phyloP scores from a whole-genome alignment of 495 filamentous ascomycete species.

The Talaromyces adpressus region DNA sequence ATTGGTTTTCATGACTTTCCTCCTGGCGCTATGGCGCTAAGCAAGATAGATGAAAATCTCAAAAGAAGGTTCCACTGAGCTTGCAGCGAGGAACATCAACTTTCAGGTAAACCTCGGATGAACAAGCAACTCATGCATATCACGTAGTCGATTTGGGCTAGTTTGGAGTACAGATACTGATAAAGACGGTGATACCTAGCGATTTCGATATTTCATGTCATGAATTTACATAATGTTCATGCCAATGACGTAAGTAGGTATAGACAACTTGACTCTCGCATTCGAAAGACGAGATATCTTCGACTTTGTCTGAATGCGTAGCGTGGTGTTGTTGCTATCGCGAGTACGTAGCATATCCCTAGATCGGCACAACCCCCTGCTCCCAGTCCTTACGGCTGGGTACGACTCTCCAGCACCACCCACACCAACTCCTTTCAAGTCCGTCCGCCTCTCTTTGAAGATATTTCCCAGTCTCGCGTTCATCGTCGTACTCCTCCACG shows the following conservation, averaged over 20 bases:
- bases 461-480: conserved; percentile 55
- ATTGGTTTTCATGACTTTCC: not conserved
- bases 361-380: not conserved
- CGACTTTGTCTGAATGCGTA: not conserved
- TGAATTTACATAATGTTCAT: not conserved
- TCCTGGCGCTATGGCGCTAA: not conserved
- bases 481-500: conserved; percentile 77
- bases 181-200: not conserved
- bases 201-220: not conserved
- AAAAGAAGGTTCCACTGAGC: not conserved
- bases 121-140: not conserved
- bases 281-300: not conserved
- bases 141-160: not conserved
- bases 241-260: not conserved
- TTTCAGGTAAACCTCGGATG: not conserved
- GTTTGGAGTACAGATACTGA: not conserved
- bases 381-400: conserved; percentile 12
- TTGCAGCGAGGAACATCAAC: not conserved
- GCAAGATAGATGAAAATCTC: not conserved
- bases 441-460: conserved; percentile 56
- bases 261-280: not conserved
- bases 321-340: not conserved
- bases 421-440: conserved; percentile 42
- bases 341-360: not conserved
- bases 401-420: conserved; percentile 42